Base-by-base conservation (phyloP, 2,329 filamentous ascomycete genomes). In the Colletotrichum ledebouriae region DNA sequence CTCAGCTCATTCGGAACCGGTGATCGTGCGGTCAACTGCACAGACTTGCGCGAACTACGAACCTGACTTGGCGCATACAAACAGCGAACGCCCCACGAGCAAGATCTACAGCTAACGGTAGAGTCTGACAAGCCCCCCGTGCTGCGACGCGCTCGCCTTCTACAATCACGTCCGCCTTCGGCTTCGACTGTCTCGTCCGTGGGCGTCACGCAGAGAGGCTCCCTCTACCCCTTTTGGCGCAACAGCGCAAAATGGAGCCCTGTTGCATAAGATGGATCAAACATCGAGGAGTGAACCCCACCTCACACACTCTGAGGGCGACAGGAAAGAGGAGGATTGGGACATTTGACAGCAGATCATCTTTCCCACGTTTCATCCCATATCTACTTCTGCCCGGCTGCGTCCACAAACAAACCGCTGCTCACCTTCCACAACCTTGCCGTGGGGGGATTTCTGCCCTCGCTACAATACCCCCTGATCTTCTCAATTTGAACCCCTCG, bases 301-400 rank as follows among this genome's bases (percentile, higher is more conserved):
- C 52, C 37, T 20, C 53, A 47, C 25, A 47, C 22, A 17, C 22
- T 22, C 6, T n/a, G 25, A 46, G 53, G 11, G 34, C 53, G 37
- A 22, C 5, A 39, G 33, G 37, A 22, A 10, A 39, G 33, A 61
- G 46, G 37, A 13, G 20, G 42, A 37, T 20, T 20, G 63, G 64
- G 44, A 52, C 39, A 52, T 67, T 67, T 59, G 65, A 64, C 53
- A 64, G 44, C 59, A 63, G 46, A 64, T 67, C 44, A 39, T 53
- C 46, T 20, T 37, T 52, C 44, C 59, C 52, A 59, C 60, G 60
- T 64, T 63, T 64, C 65, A 59, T 64, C 60, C 60, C 65, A 39
- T 53, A 12, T 67, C 37, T 49, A n/a, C 20, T 25, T 37, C 17
- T 58, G 52, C 42, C 20, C 34, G 59, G 34, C 34, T 44, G 25